A percentile compares a stretch with the other conserved stretches of the same genome.
Conservation (phyloP, 2,329 filamentous ascomycete species). For the Amauroascus verrucosus region DNA sequence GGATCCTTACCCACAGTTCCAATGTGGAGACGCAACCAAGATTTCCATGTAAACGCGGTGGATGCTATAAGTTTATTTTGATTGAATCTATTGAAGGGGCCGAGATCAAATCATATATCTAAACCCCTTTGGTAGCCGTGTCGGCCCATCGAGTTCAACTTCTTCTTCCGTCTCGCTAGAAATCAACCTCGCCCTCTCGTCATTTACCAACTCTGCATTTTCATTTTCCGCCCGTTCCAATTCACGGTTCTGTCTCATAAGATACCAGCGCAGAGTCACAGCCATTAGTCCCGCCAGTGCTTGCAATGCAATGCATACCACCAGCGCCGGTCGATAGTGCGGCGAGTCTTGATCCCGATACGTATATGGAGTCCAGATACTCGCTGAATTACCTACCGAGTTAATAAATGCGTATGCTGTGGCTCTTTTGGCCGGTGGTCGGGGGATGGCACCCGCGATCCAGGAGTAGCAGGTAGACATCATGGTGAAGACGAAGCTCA, state of each 20-base stretch:
- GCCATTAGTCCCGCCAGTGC: conserved; percentile 28
- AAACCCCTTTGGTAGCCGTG: conserved; percentile 46
- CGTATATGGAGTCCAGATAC: conserved; percentile 45
- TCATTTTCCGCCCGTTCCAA: conserved; percentile 40
- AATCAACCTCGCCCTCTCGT: conserved; percentile 37
- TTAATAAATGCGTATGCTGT: conserved; percentile 48
- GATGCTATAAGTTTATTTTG: neutral
- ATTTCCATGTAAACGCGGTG: neutral
- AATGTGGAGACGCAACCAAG: neutral
- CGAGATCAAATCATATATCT: conserved; percentile 33
- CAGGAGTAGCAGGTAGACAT: conserved; percentile 43
- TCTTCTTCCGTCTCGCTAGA: conserved; percentile 45
- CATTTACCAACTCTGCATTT: conserved; percentile 9
- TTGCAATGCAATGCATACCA: conserved; percentile 35
- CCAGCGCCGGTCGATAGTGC: conserved; percentile 35
- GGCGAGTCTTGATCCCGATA: conserved; percentile 34
- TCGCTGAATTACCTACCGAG: conserved; percentile 43
- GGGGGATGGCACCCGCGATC: conserved; percentile 43
- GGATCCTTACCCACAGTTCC: neutral
- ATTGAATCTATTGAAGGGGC: too few species aligned
- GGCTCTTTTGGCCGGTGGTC: conserved; percentile 46
- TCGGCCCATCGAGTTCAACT: conserved; percentile 41
- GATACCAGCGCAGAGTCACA: conserved; percentile 30
- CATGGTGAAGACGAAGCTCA: conserved; percentile 47
- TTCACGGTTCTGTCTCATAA: conserved; percentile 41